Percentiles rank a stretch among this genome's conserved stretches.
phyloP scores from a whole-genome alignment of 805 yeast genomes.

The Candida yuanshanica region DNA sequence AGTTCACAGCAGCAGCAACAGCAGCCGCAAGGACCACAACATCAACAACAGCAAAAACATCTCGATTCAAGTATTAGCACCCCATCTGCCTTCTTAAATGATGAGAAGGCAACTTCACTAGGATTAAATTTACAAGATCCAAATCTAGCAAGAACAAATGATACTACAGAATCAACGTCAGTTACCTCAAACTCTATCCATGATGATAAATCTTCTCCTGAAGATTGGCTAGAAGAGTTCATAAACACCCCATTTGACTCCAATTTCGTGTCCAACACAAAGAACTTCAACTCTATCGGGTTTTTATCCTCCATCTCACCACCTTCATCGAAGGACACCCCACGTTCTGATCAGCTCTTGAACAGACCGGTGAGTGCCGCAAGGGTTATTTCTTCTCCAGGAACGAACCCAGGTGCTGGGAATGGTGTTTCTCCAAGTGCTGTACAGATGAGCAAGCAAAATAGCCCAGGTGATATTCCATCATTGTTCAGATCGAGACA shows the following conservation, averaged over 20 bases:
- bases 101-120: slow-evolving; percentile 3
- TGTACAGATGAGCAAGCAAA: background rate
- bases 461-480: slow-evolving; percentile 38
- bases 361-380: background rate
- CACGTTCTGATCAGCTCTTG: background rate
- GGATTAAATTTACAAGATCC: slow-evolving; percentile 1
- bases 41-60: background rate
- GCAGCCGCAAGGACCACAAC: background rate
- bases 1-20: background rate
- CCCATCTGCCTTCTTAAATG: slow-evolving; percentile 1
- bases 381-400: background rate
- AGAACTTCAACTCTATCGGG: slow-evolving; percentile 51
- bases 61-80: background rate
- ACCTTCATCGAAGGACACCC: slow-evolving; percentile 12
- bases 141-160: background rate
- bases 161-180: slow-evolving; percentile 1
- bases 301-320: slow-evolving; percentile 30
- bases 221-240: slow-evolving; percentile 68
- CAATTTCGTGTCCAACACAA: slow-evolving; percentile 40
- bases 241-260: slow-evolving; percentile 61
- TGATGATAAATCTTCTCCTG: slow-evolving; percentile 26
- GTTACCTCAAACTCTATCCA: slow-evolving; percentile 13
- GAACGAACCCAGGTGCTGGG: background rate
- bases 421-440: background rate
- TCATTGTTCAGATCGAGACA: slow-evolving; percentile 62